These are phyloP conservation scores for Solanum chacoense DNA, from an alignment of 305 asterid species.

Conservation along the genomic window DNA sequence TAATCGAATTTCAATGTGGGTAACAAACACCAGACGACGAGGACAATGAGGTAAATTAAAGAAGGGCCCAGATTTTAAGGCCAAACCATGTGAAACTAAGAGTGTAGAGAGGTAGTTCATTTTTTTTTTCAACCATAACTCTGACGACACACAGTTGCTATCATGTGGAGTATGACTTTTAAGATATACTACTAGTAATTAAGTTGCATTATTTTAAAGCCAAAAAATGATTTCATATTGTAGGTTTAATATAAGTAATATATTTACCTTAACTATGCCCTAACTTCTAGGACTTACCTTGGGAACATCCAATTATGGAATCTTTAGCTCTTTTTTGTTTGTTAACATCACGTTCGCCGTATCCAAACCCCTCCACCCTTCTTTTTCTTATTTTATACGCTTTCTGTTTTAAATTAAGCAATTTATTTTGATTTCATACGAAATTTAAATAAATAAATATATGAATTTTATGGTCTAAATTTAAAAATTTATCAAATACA, in stretches of 20 bases:
- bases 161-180: background rate
- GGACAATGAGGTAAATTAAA: background rate
- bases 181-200: background rate
- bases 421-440: too few relatives aligned
- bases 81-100: slow-evolving; percentile 23
- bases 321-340: slow-evolving; percentile 19
- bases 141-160: slow-evolving; percentile 1
- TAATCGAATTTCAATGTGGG: too few relatives aligned
- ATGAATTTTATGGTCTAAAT: too few relatives aligned
- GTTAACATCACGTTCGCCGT: slow-evolving; percentile 1
- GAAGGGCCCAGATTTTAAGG: slow-evolving; percentile 31
- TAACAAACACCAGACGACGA: background rate
- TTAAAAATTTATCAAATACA: too few relatives aligned
- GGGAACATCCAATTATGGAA: slow-evolving; percentile 39
- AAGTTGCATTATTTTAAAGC: slow-evolving; percentile 1
- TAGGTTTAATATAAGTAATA: background rate
- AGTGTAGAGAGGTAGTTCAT: slow-evolving; percentile 11
- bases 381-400: background rate
- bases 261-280: slow-evolving; percentile 23
- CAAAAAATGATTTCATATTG: slow-evolving; percentile 10
- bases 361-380: background rate
- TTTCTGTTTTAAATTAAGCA: too few relatives aligned
- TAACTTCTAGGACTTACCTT: slow-evolving; percentile 34
- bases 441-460: too few relatives aligned
- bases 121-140: slow-evolving; percentile 22